A percentile compares a stretch with the other conserved stretches of the same genome.
phyloP scores from a whole-genome alignment of 2,329 filamentous ascomycete genomes.

The Hymenoscyphus albidus region DNA sequence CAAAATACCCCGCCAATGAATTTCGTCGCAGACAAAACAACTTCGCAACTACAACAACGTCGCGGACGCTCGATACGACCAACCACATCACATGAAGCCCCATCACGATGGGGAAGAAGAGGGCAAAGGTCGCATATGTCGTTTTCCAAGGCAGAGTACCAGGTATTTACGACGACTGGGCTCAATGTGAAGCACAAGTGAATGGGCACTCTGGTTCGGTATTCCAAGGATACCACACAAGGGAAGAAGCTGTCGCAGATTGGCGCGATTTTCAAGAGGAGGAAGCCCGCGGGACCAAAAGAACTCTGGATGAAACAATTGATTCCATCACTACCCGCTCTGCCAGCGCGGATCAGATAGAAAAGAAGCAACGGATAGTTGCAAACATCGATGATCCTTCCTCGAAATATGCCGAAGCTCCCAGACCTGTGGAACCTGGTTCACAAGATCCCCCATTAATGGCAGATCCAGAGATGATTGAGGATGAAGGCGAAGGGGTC shows the following conservation, averaged over 20 bases:
- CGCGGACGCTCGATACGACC: too few relatives aligned
- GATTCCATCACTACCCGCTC: background rate
- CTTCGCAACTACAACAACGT: too few relatives aligned
- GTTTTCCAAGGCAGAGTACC: conserved; percentile 15
- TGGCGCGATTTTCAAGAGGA: conserved; percentile 14
- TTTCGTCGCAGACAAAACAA: too few relatives aligned
- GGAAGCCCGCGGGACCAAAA: background rate
- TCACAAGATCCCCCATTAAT: background rate
- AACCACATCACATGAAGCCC: too few relatives aligned
- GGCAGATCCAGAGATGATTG: background rate
- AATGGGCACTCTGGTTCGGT: conserved; percentile 12
- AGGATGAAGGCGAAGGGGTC: conserved; percentile 8
- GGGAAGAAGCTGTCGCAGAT: conserved; percentile 12
- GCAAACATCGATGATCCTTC: background rate
- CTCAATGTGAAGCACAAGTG: conserved; percentile 20
- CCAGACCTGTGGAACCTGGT: background rate
- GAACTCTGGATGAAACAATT: background rate
- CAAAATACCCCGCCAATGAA: too few relatives aligned
- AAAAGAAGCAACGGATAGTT: background rate
- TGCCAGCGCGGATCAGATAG: background rate
- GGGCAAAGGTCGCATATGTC: conserved; percentile 4
- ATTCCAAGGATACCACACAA: conserved; percentile 16
- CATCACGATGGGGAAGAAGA: background rate
- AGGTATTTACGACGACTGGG: conserved; percentile 20
- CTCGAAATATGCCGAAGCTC: background rate